Evolutionary conservation across 1,139 yeast species (phyloP).

Genomic region (Kodamaea ohmeri): DNA sequence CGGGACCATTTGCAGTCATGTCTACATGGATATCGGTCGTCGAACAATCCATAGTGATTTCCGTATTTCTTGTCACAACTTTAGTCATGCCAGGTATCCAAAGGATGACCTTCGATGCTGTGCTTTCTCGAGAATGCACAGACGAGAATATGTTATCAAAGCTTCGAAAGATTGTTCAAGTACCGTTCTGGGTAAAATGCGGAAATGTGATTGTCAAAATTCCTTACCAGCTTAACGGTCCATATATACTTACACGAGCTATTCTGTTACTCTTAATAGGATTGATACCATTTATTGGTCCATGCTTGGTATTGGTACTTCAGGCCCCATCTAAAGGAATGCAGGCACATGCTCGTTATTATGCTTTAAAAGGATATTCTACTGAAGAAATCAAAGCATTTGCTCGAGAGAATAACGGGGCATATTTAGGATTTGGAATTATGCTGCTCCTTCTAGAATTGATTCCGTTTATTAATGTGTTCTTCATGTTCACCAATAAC

Average conservation of each 20-base stretch:
- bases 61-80: constrained; percentile 48
- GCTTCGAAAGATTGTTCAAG: constrained; percentile 37
- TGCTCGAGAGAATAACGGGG: constrained; percentile 30
- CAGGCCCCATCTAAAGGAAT: constrained; percentile 61
- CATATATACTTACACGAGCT: constrained; percentile 28
- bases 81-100: constrained; percentile 59
- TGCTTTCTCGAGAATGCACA: constrained; percentile 48
- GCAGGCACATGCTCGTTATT: constrained; percentile 57
- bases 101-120: constrained; percentile 54
- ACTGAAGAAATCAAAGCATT: constrained; percentile 34
- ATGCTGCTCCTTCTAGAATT: constrained; percentile 56
- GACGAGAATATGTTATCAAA: constrained; percentile 48
- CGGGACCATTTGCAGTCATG: constrained; percentile 54
- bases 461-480: constrained; percentile 57
- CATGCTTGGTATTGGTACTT: constrained; percentile 49
- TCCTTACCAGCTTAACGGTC: constrained; percentile 25
- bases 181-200: constrained; percentile 28
- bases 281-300: constrained; percentile 63
- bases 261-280: constrained; percentile 37
- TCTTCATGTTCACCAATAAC: constrained; percentile 64
- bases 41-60: constrained; percentile 51
- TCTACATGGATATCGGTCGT: constrained; percentile 54
- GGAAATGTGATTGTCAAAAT: constrained; percentile 23
- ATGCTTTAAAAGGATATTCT: constrained; percentile 53
- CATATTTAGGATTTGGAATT: constrained; percentile 54